Conservation (phyloP, 345 rosid genomes). For the Eucalyptus guilfoylei region DNA sequence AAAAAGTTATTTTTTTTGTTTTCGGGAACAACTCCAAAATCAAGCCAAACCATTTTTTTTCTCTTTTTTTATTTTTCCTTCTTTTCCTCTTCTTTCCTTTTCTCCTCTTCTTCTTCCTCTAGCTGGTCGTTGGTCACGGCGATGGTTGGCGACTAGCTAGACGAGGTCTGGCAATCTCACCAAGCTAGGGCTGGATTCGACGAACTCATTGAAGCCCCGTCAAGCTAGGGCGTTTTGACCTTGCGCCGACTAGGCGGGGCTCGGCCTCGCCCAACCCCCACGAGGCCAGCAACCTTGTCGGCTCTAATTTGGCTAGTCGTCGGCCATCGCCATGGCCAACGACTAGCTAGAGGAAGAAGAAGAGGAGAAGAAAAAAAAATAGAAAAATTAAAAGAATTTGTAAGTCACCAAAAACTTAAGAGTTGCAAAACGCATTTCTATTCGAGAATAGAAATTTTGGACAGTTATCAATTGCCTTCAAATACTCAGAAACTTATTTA, state of each 20-base stretch:
- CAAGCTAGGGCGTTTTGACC: accelerated
- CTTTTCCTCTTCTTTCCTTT: too few relatives aligned
- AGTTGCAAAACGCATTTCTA: accelerated
- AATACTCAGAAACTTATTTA: too few relatives aligned
- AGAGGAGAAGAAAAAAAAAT: too few relatives aligned
- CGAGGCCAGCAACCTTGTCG: accelerated
- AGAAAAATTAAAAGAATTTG: too few relatives aligned
- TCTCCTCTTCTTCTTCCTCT: too few relatives aligned
- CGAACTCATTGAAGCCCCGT: too few relatives aligned
- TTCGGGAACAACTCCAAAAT: accelerated
- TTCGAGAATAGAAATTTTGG: too few relatives aligned
- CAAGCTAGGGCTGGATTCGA: accelerated
- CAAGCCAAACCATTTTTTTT: accelerated
- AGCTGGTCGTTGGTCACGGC: accelerated
- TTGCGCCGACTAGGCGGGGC: accelerated
- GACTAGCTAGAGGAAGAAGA: too few relatives aligned
- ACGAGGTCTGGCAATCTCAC: accelerated
- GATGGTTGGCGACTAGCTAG: accelerated
- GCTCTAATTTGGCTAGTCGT: accelerated
- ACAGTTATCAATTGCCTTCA: accelerated
- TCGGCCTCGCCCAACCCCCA: accelerated
- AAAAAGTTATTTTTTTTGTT: accelerated
- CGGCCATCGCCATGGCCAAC: accelerated
- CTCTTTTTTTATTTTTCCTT: accelerated
- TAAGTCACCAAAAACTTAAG: too few relatives aligned